These are phyloP conservation scores for Antitrichia curtipendula DNA, from an alignment of 225 moss, liverwort and hornwort species.

Conservation along the genomic window DNA sequence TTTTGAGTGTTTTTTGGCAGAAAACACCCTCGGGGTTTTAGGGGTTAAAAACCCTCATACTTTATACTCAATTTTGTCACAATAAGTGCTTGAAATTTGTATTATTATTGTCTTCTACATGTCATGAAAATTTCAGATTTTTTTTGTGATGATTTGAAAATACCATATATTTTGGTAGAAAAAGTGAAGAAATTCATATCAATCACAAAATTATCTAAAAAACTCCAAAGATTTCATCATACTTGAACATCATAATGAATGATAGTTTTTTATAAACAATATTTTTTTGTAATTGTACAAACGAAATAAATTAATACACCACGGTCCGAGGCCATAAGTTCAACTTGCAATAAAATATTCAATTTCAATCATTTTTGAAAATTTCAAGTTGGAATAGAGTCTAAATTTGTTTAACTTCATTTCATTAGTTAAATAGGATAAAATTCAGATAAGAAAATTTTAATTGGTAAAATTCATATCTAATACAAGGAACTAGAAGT, in stretches of 20 bases:
- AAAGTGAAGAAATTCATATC: not conserved
- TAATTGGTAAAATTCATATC: not conserved
- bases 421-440: not conserved
- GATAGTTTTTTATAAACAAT: not conserved
- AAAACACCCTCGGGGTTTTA: no score
- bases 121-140: no score
- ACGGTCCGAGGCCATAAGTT: not conserved
- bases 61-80: not conserved
- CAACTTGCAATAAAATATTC: not conserved
- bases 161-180: fast-evolving
- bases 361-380: not conserved
- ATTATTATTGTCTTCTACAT: not conserved
- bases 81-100: not conserved
- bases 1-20: no score
- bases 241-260: fast-evolving
- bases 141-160: not conserved
- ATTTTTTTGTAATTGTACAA: fast-evolving
- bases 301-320: not conserved
- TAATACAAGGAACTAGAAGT: not conserved
- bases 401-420: not conserved
- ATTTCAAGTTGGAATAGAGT: not conserved
- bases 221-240: not conserved
- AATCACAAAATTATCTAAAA: not conserved
- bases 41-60: not conserved
- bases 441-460: not conserved